Evolutionary conservation across 345 rosid genomes (phyloP), one percentile per base, ranked within the genome.

Genomic region (Abelmoschus esculentus): DNA sequence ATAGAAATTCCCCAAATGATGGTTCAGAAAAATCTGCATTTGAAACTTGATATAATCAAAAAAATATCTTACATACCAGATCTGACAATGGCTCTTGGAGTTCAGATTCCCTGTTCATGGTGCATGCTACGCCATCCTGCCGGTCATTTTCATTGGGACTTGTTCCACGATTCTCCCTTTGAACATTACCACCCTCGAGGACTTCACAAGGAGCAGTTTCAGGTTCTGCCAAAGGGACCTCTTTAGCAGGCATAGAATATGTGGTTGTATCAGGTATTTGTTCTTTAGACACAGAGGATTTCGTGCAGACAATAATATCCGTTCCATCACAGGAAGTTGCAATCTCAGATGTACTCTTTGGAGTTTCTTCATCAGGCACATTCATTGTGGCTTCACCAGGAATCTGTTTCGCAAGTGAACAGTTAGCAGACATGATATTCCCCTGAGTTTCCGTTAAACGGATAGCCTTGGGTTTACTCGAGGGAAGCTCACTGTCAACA

Each of bases 331-430:
- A n/a, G n/a, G n/a, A n/a, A n/a, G n/a, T n/a, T n/a, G n/a, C n/a
- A n/a, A n/a, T n/a, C n/a, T n/a, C n/a, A n/a, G n/a, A n/a, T n/a
- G 71, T 77, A 77, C 62, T 58, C 70, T 73, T 40, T 28, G 64
- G 71, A 60, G 42, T 69, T 26, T 55, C 66, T 38, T 6, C 63
- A 55, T 49, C 44, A 18, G 70, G 52, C 59, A 61, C 4, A 52
- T 7, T 58, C 56, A 52, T 63, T 34, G 67, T 66, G 69, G 69
- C 40, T 73, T 31, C 69, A 66, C 46, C 77, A 67, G 36, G n/a
- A 61, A 3, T 32, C 72, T 57, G 75, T 66, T 74, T 32, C 66
- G 73, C 73, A 60, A 76, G 71, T 44, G 73, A 74, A 65, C 31
- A 47, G 61, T 56, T 65, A 63, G 63, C 57, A 46, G 55, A 50